phyloP scores from a whole-genome alignment of 371 early-diverging fungal genomes.

The Globomyces sp. region DNA sequence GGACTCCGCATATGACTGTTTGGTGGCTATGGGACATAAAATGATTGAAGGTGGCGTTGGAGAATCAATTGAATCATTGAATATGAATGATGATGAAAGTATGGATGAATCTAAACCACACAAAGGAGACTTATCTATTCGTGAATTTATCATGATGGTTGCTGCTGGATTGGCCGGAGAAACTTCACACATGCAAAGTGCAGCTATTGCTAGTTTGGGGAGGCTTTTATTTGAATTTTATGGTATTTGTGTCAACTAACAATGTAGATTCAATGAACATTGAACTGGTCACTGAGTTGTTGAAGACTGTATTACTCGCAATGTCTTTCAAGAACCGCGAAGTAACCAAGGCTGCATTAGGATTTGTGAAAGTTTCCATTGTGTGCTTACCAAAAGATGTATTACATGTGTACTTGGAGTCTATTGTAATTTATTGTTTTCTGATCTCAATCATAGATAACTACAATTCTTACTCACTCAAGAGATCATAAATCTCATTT shows the following conservation, averaged over 20 bases:
- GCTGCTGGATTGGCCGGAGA: constrained; percentile 91
- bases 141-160: constrained; percentile 70
- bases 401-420: constrained; percentile 66
- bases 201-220: constrained; percentile 80
- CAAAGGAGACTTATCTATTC: constrained; percentile 27
- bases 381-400: constrained; percentile 71
- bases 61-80: not conserved
- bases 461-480: constrained; percentile 74
- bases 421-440: constrained; percentile 27
- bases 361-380: constrained; percentile 89
- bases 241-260: constrained; percentile 6
- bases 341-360: constrained; percentile 86
- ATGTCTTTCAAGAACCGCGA: constrained; percentile 82
- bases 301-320: constrained; percentile 60
- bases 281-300: constrained; percentile 62
- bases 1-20: constrained; percentile 73
- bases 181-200: constrained; percentile 90
- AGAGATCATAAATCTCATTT: constrained; percentile 85
- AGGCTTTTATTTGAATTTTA: constrained; percentile 89
- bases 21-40: constrained; percentile 83
- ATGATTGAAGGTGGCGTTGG: constrained; percentile 50
- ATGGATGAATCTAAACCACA: constrained; percentile 16
- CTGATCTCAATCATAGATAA: constrained; percentile 22
- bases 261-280: constrained; percentile 40
- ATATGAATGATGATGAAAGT: constrained; percentile 20